Base-by-base conservation (phyloP, 352 stramenopile species). In the Achlya hypogyna region DNA sequence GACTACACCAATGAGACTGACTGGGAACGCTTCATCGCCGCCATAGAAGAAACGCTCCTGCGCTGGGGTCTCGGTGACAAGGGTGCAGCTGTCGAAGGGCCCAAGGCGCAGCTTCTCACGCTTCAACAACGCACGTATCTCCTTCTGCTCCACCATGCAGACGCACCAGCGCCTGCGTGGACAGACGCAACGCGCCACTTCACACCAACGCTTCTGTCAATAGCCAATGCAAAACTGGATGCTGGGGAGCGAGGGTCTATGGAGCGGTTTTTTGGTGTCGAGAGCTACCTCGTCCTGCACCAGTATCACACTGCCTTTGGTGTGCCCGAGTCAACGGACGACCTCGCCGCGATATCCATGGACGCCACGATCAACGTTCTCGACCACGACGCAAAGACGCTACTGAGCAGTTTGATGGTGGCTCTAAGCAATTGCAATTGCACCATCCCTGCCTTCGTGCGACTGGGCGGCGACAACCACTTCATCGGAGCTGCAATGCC, bases 1-100 rank as follows among this genome's bases (percentile, higher is more conserved):
- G 84, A 93, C 72, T 93, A 89, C 60, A 93, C 84, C 62, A 93
- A 91, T 69, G 84, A 83, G 56, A 93, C 84, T 34, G 73, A 72
- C 65, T 74, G 85, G 52, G 84, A 93, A 72, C 81, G 89, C 73
- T 89, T 93, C 74, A 70, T 88, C 16, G 78, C 84, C 27, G 82
- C 87, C 69, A 47, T 88, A 34, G 84, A 93, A 72, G 81, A 91
- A 70, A 75, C 77, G 56, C 76, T 93, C 25, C 81, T 88, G 35
- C 64, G 69, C 27, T 93, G 84, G 84, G 75, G 84, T 29, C 69
- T 93, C 23, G 58, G 71, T 6, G 77, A 79, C 69, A 87, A 89
- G 56, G 82, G 84, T 69, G 78, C 91, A 70, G 76, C 79, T 34
- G n/a, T 16, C 31, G 42, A 40, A 4, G 14, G 42, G 27, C 10